Evolutionary conservation across 2,329 filamentous ascomycete species (phyloP).

Genomic region (Escovopsis sp.): DNA sequence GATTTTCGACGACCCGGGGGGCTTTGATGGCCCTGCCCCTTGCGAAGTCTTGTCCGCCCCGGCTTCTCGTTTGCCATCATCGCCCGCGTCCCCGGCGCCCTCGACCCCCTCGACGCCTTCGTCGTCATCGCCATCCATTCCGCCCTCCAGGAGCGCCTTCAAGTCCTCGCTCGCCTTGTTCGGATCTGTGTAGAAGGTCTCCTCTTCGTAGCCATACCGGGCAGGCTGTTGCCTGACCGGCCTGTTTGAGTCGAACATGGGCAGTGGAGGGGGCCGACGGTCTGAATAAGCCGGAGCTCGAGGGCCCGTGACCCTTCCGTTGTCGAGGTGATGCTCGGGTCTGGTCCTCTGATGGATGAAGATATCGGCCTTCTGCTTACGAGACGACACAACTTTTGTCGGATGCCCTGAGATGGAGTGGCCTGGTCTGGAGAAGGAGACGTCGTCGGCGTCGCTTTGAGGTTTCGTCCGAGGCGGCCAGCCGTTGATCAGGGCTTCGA

Average conservation of each 20-base stretch:
- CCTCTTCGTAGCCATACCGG: slow-evolving; percentile 19
- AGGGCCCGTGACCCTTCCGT: slow-evolving; percentile 30
- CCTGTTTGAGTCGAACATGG: slow-evolving; percentile 32
- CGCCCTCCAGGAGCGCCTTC: slow-evolving; percentile 69
- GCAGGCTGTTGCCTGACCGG: slow-evolving; percentile 4
- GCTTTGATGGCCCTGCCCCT: slow-evolving; percentile 3
- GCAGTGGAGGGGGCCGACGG: slow-evolving; percentile 30
- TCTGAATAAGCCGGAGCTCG: slow-evolving; percentile 31
- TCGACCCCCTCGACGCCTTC: slow-evolving; percentile 23
- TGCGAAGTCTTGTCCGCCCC: slow-evolving; percentile 1
- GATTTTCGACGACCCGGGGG: slow-evolving; percentile 10
- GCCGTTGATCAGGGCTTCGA: slow-evolving; percentile 18
- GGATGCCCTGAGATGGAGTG: slow-evolving; percentile 23
- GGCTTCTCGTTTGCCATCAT: slow-evolving; percentile 2
- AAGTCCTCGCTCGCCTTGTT: slow-evolving; percentile 60
- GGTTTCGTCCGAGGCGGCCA: slow-evolving; percentile 14
- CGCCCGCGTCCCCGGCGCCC: not conserved
- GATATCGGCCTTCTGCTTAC: slow-evolving; percentile 40
- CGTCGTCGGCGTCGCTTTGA: slow-evolving; percentile 8
- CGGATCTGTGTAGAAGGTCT: slow-evolving; percentile 52
- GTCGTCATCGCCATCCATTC: slow-evolving; percentile 60
- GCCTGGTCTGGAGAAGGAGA: slow-evolving; percentile 9
- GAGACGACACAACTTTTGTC: slow-evolving; percentile 31
- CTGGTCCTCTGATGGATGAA: slow-evolving; percentile 40
- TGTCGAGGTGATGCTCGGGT: slow-evolving; percentile 42